phyloP scores from a whole-genome alignment of 2,329 filamentous ascomycete genomes.

The Coniochaeta prunicola region DNA sequence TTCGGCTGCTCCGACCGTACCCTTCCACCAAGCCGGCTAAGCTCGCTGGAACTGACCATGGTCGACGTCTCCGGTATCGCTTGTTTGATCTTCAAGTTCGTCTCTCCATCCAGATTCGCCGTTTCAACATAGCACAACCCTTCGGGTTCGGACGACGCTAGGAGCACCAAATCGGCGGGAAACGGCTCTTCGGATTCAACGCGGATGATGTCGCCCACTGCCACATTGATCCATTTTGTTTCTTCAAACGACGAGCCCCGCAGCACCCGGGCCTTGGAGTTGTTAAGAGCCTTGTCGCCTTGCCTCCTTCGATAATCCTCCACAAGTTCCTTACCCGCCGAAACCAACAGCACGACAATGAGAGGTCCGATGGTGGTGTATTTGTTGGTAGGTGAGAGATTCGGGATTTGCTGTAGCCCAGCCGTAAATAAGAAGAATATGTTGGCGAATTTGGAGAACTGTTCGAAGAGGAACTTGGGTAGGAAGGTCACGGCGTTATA shows the following conservation, averaged over 20 bases:
- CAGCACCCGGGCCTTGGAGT: slow-evolving; percentile 75
- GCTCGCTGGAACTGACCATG: slow-evolving; percentile 77
- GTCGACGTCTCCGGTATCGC: slow-evolving; percentile 85
- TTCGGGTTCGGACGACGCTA: slow-evolving; percentile 94
- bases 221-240: slow-evolving; percentile 87
- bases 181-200: slow-evolving; percentile 95
- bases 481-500: slow-evolving; percentile 92
- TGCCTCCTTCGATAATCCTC: slow-evolving; percentile 88
- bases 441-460: slow-evolving; percentile 99
- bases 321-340: slow-evolving; percentile 86
- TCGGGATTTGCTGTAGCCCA: slow-evolving; percentile 87
- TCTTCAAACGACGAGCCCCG: slow-evolving; percentile 79
- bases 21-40: slow-evolving; percentile 78
- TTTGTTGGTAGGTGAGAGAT: slow-evolving; percentile 87
- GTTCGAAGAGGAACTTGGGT: slow-evolving; percentile 95
- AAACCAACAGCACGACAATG: slow-evolving; percentile 83
- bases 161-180: slow-evolving; percentile 83
- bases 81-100: slow-evolving; percentile 98
- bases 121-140: slow-evolving; percentile 98
- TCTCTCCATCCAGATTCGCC: slow-evolving; percentile 94
- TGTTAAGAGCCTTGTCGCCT: slow-evolving; percentile 81
- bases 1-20: slow-evolving; percentile 95
- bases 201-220: slow-evolving; percentile 85
- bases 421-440: slow-evolving; percentile 99
- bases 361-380: slow-evolving; percentile 97